These are phyloP conservation scores for Oryza punctata DNA, from an alignment of 176 grass and related monocot genomes.

Conservation along the genomic window DNA sequence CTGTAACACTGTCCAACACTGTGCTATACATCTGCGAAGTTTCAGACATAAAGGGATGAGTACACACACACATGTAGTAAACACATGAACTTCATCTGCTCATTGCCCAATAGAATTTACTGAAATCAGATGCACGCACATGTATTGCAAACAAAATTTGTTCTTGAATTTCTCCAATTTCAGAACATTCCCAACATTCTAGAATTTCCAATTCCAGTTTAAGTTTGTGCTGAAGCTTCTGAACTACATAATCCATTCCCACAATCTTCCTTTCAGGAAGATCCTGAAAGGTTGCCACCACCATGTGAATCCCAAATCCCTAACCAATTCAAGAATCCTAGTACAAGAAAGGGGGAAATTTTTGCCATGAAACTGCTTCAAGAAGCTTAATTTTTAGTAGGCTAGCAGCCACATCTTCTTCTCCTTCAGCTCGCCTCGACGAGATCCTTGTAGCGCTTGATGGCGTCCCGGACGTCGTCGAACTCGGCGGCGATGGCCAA, in stretches of 20 bases:
- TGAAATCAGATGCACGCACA: not conserved
- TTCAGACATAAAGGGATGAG: not conserved
- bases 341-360: not conserved
- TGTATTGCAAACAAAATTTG: not conserved
- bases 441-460: slow-evolving; percentile 50
- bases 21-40: not conserved
- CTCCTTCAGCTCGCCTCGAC: slow-evolving; percentile 12
- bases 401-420: not conserved
- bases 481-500: slow-evolving; percentile 47
- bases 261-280: slow-evolving; percentile 15
- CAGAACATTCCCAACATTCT: not conserved
- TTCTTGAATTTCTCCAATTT: not conserved
- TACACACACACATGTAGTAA: not conserved
- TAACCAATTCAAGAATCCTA: not conserved
- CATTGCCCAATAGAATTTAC: not conserved
- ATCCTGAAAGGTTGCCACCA: not conserved
- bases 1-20: too few species aligned
- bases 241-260: not conserved
- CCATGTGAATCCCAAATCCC: not conserved
- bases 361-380: not conserved
- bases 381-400: not conserved
- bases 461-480: slow-evolving; percentile 67
- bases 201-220: not conserved
- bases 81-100: too few species aligned
- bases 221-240: not conserved